phyloP scores from a whole-genome alignment of 805 yeast genomes.

The Kluyveromyces nonfermentans region DNA sequence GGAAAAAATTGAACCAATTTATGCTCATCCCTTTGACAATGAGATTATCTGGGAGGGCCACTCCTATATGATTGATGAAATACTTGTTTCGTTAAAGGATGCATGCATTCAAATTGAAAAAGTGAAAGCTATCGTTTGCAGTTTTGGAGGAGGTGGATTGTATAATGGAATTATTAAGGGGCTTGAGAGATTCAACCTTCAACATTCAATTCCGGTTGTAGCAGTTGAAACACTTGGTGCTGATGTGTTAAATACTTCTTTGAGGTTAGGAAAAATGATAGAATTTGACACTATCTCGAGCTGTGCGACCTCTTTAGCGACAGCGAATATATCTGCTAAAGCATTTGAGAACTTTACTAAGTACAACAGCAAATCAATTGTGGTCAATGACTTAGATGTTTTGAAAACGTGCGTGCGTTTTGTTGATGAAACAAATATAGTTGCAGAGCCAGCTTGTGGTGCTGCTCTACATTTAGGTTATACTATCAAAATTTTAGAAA shows the following conservation, averaged over 20 bases:
- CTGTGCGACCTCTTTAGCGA: slow-evolving; percentile 57
- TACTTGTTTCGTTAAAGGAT: slow-evolving; percentile 22
- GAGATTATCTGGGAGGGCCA: slow-evolving; percentile 49
- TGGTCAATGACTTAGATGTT: slow-evolving; percentile 48
- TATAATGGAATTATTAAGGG: slow-evolving; percentile 45
- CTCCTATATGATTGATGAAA: slow-evolving; percentile 38
- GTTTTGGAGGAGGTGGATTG: slow-evolving; percentile 52
- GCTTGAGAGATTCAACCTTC: slow-evolving; percentile 28
- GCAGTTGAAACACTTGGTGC: slow-evolving; percentile 57
- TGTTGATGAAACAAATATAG: slow-evolving; percentile 40
- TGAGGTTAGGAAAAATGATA: slow-evolving; percentile 38
- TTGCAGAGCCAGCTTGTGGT: slow-evolving; percentile 69
- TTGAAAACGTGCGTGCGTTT: slow-evolving; percentile 42
- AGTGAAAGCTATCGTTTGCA: slow-evolving; percentile 41
- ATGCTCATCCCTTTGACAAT: slow-evolving; percentile 48
- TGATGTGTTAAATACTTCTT: slow-evolving; percentile 45
- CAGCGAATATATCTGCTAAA: slow-evolving; percentile 44
- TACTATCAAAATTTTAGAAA: slow-evolving; percentile 17
- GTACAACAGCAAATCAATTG: slow-evolving; percentile 34
- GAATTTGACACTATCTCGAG: slow-evolving; percentile 39
- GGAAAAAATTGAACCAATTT: slow-evolving; percentile 30
- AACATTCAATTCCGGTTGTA: slow-evolving; percentile 32
- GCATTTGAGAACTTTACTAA: slow-evolving; percentile 37
- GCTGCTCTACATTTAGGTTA: slow-evolving; percentile 52
- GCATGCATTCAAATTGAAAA: slow-evolving; percentile 16